Evolutionary conservation across 1,284 basidiomycete genomes (phyloP), one percentile per base, ranked within the genome.

Genomic region (Sanghuangporus weigelae): DNA sequence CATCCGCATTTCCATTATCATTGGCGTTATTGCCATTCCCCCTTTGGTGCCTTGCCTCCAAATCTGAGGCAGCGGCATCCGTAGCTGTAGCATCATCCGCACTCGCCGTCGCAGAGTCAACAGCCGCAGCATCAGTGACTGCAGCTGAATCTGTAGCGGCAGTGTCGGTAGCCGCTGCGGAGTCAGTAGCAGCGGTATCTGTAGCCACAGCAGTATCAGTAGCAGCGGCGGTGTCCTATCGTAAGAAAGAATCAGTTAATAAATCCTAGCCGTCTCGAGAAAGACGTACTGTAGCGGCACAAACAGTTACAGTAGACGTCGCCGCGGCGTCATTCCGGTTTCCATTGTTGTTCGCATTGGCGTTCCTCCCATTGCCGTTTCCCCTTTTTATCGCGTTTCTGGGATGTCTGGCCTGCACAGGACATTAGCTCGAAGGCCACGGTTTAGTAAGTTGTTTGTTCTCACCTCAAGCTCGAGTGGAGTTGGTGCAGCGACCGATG

Each of bases 401-500:
- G 5, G 3, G 2, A 31, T 31, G 26, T 31, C 62, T 59, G 12
- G 39, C 31, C 58, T 59, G 14, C 1, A 12, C 11, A 23, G 19
- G n/a, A 39, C 11, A 8, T 19, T 50, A 51, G 8, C 35, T 62
- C 12, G 11, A 59, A 39, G 11, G 16, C 8, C 11, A 8, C 21
- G 3, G 26, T 35, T 3, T 16, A 35, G 16, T 12, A 35, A 35
- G 8, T n/a, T 4, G 44, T 7, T 50, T 7, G 8, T 31, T 40
- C 57, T 8, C 71, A 70, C 70, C 69, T 69, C 67, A 54, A 72
- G 58, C 8, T 65, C 61, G 2, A 53, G 26, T 26, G 66, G 67
- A 44, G 62, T 63, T 49, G 73, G 73, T 7, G 70, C 71, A n/a
- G 71, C 72, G 46, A 70, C 14, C 5, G 68, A 69, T 2, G 69